Evolutionary conservation across 2,329 filamentous ascomycete species (phyloP), one percentile per base, ranked within the genome.

Genomic region (Coleophoma eucalyptorum): DNA sequence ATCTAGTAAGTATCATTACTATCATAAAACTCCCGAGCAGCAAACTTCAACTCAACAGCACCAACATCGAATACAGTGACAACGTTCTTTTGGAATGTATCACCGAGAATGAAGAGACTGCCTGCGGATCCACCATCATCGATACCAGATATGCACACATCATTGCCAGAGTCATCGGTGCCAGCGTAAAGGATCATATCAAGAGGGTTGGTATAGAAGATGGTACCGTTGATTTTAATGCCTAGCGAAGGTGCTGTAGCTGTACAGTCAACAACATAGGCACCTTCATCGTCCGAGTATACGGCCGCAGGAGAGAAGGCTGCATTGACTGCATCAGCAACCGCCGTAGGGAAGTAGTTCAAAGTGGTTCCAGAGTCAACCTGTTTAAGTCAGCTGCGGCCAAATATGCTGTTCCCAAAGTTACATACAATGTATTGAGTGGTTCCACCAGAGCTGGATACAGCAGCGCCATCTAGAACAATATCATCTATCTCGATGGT

Each of bases 21-120:
- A 26, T 37, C 19, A 52, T 65, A 62, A n/a, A 56, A 58, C 26
- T 60, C 59, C 34, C 61, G 55, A 26, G 49, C 60, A 18, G 74
- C 70, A 58, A 78, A 77, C n/a, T 69, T 62, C 71, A 78, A 70
- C 62, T 72, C 64, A 42, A 64, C 64, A 18, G 65, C 69, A 11
- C 73, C 74, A 51, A 78, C 67, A 64, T 79, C 76, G 61, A 75
- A 78, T 2, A 79, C 74, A 10, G 70, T 65, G 4, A 79, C 61
- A 1, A 78, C 75, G 53, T 75, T 77, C 62, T 74, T 75, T 61
- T 77, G 62, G 54, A 76, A 78, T 4, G 68, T 63, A 48, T 73
- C 73, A 0, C 76, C 76, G 43, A 78, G 55, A 40, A 77, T 71
- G 20, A 46, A 55, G 21, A 71, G 43, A 5, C 62, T 66, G 1